Percentiles rank a stretch among this genome's conserved stretches.
Conservation (phyloP, 164 flowering plant genomes). For the Paratinospora sagittata region DNA sequence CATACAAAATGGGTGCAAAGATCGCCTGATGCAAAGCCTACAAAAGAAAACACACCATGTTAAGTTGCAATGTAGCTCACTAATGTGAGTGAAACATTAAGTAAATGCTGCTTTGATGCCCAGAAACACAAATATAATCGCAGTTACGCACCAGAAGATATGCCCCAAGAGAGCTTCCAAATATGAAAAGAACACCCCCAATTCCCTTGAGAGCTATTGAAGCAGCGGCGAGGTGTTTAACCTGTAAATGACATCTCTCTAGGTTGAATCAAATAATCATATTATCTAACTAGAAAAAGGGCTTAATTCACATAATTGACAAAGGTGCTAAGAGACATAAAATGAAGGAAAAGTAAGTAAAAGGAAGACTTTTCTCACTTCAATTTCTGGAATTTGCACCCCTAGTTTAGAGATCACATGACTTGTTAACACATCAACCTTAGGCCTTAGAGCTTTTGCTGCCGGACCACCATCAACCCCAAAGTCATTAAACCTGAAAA, state of each 20-base stretch:
- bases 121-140: not conserved
- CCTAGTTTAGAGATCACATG: conserved; percentile 46
- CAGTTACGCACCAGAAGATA: conserved; percentile 49
- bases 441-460: conserved; percentile 42
- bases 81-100: not conserved
- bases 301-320: not conserved
- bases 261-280: not conserved
- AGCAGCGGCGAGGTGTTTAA: conserved; percentile 39
- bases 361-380: conserved; percentile 36
- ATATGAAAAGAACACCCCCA: conserved; percentile 66
- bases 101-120: not conserved
- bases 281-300: not conserved
- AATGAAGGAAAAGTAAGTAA: not conserved
- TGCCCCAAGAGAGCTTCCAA: conserved; percentile 73
- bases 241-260: conserved; percentile 31
- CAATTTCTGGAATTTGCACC: conserved; percentile 49
- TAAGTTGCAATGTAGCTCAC: not conserved
- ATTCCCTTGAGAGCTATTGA: conserved; percentile 49
- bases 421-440: conserved; percentile 29
- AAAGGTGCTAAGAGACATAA: not conserved
- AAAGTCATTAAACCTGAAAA: conserved; percentile 52
- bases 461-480: conserved; percentile 65
- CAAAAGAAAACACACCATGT: not conserved
- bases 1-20: conserved; percentile 55
- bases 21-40: conserved; percentile 53